Evolutionary conservation across 2,329 filamentous ascomycete species (phyloP).

Genomic region (Biscogniauxia sp.): DNA sequence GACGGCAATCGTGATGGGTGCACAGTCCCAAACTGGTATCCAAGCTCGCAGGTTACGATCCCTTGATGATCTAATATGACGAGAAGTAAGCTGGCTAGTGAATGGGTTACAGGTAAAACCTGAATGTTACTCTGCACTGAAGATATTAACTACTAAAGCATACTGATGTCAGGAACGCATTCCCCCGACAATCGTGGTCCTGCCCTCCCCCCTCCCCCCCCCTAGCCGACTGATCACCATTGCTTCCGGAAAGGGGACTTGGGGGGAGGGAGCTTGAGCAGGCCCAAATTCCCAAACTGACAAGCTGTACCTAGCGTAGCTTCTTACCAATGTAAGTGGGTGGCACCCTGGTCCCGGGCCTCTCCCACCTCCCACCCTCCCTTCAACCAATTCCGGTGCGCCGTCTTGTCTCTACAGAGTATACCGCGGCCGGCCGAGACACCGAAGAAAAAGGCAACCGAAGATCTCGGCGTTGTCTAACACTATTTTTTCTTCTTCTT

Average conservation of each 20-base stretch:
- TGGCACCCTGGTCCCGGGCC: neutral
- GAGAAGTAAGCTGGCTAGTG: conserved; percentile 1
- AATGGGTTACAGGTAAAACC: neutral
- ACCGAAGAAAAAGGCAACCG: conserved; percentile 9
- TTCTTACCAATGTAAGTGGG: conserved; percentile 10
- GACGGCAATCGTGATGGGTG: neutral
- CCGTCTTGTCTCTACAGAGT: conserved; percentile 8
- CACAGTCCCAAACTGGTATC: neutral
- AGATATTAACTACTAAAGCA: conserved; percentile 21
- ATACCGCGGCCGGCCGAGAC: conserved; percentile 14
- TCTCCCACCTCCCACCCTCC: neutral
- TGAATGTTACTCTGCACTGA: conserved; percentile 22
- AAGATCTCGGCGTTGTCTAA: conserved; percentile 16
- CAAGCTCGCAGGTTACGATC: neutral
- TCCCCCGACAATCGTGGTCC: conserved; percentile 5
- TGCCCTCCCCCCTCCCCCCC: neutral
- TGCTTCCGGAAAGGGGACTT: conserved; percentile 17
- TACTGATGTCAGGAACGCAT: conserved; percentile 22
- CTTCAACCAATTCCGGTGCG: conserved; percentile 5
- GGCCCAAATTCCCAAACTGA: conserved; percentile 2
- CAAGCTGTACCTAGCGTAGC: conserved; percentile 7
- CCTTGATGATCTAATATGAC: neutral
- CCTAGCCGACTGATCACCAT: conserved; percentile 28
- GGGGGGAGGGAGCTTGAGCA: conserved; percentile 9
- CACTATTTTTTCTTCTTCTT: conserved; percentile 7